Evolutionary conservation across 2,329 filamentous ascomycete species (phyloP).

Genomic region (Aureobasidium leucospermi): DNA sequence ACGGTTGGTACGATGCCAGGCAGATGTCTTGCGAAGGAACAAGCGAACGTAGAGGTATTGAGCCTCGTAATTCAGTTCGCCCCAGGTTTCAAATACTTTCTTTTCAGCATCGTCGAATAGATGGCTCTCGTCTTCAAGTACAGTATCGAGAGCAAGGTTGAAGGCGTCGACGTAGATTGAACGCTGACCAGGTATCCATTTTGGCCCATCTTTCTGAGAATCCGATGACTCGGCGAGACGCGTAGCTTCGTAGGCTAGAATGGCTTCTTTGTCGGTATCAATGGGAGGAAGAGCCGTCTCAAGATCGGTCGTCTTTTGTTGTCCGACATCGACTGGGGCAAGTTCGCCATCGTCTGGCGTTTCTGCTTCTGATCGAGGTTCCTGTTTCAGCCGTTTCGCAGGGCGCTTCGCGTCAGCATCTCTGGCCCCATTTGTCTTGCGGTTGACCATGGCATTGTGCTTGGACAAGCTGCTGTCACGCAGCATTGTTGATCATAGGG

Average conservation of each 20-base stretch:
- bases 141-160: slow-evolving; percentile 82
- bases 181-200: slow-evolving; percentile 69
- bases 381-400: slow-evolving; percentile 35
- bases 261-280: slow-evolving; percentile 60
- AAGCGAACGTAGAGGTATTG: slow-evolving; percentile 93
- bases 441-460: slow-evolving; percentile 43
- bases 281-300: slow-evolving; percentile 65
- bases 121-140: slow-evolving; percentile 80
- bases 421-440: slow-evolving; percentile 36
- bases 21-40: slow-evolving; percentile 83
- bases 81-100: slow-evolving; percentile 71
- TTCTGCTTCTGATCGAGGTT: slow-evolving; percentile 17
- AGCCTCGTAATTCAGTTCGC: slow-evolving; percentile 65
- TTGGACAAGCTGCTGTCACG: slow-evolving; percentile 35
- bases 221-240: slow-evolving; percentile 31
- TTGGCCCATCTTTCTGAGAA: slow-evolving; percentile 37
- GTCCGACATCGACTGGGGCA: slow-evolving; percentile 17
- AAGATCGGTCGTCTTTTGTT: slow-evolving; percentile 49
- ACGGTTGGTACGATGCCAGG: slow-evolving; percentile 77
- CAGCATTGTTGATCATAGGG: slow-evolving; percentile 23
- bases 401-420: slow-evolving; percentile 29
- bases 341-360: slow-evolving; percentile 20
- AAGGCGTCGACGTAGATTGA: slow-evolving; percentile 98
- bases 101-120: slow-evolving; percentile 76
- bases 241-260: slow-evolving; percentile 67